A percentile compares a stretch with the other conserved stretches of the same genome.
phyloP scores from a whole-genome alignment of 2,329 filamentous ascomycete genomes.

The Hypoxylon sp. region DNA sequence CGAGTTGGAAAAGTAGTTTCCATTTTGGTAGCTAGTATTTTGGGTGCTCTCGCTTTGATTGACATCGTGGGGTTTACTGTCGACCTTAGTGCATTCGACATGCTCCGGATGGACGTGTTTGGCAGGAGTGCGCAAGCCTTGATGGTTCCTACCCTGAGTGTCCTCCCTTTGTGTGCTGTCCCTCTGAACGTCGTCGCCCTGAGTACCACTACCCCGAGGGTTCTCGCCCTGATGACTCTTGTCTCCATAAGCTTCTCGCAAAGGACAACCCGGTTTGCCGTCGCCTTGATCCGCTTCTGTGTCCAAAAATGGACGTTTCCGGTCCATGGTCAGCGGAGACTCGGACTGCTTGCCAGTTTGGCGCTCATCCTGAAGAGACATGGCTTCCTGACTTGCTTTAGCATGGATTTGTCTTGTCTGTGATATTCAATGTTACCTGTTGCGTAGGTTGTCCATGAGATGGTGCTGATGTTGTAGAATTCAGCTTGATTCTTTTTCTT shows the following conservation, averaged over 20 bases:
- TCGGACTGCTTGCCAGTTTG: not conserved
- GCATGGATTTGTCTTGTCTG: not conserved
- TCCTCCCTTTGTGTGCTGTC: not conserved
- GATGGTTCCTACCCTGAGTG: not conserved
- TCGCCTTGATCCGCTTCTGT: constrained; percentile 6
- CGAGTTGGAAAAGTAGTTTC: not conserved
- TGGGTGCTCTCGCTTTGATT: not conserved
- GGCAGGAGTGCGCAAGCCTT: not conserved
- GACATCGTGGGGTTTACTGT: not conserved
- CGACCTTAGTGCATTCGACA: not conserved
- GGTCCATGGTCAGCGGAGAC: constrained; percentile 8
- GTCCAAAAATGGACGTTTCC: constrained; percentile 18
- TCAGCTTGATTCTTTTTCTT: constrained; percentile 51
- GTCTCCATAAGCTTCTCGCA: not conserved
- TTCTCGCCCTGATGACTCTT: not conserved
- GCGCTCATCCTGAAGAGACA: constrained; percentile 10
- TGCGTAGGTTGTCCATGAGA: constrained; percentile 17
- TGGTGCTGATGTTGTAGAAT: constrained; percentile 30
- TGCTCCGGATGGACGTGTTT: not conserved
- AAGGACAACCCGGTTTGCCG: not conserved
- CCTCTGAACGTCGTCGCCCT: not conserved
- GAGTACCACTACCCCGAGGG: not conserved
- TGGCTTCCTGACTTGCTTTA: constrained; percentile 12
- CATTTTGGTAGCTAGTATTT: not conserved
- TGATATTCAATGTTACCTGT: constrained; percentile 12